phyloP scores from a whole-genome alignment of 345 rosid species.

The Eucalyptus cloeziana region DNA sequence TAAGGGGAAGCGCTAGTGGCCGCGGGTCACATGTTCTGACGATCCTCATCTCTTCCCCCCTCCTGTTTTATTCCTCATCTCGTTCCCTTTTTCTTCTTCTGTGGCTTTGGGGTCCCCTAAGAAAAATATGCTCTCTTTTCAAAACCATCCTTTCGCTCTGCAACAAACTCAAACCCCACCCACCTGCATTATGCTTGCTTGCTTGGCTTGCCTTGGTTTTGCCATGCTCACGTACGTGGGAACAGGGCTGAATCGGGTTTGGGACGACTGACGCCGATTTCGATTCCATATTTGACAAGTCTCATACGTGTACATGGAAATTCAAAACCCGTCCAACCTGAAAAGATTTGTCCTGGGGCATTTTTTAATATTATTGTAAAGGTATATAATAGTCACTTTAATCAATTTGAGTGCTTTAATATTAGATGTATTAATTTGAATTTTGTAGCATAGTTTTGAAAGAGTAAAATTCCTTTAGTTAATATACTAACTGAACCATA shows the following conservation, averaged over 20 bases:
- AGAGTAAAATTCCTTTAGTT: background rate
- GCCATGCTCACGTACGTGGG: background rate
- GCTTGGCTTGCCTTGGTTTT: background rate
- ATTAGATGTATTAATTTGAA: background rate
- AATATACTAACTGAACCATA: background rate
- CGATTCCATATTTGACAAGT: background rate
- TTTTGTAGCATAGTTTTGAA: background rate
- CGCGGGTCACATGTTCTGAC: background rate
- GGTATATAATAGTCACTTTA: background rate
- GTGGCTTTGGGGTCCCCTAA: background rate
- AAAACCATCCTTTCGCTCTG: background rate
- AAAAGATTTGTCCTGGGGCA: background rate
- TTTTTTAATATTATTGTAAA: background rate
- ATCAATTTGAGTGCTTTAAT: background rate
- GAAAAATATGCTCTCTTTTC: background rate
- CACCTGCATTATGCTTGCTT: background rate
- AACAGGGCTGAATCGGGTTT: background rate
- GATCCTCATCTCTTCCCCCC: background rate
- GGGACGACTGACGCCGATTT: background rate
- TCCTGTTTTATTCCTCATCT: background rate
- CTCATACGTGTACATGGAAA: background rate
- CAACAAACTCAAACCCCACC: background rate
- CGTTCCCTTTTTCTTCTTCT: background rate
- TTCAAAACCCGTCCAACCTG: background rate
- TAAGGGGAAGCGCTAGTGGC: background rate